A percentile compares a stretch with the other conserved stretches of the same genome.
phyloP scores from a whole-genome alignment of 495 filamentous ascomycete species.

The Beverwykella pulmonaria region DNA sequence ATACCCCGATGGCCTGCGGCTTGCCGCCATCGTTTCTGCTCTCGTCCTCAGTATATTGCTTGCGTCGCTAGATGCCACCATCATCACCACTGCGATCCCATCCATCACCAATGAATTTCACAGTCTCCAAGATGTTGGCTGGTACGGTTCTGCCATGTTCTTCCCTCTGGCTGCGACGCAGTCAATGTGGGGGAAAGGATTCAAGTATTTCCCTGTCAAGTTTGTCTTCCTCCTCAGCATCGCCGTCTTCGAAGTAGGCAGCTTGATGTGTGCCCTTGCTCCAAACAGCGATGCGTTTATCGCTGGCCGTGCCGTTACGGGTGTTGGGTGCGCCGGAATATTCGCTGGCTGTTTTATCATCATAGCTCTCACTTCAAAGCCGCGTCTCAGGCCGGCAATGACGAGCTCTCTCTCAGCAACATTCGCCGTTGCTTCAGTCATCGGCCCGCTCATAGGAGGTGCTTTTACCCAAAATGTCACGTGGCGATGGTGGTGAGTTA shows the following conservation, averaged over 20 bases:
- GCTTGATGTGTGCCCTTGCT: slow-evolving; percentile 36
- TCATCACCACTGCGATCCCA: slow-evolving; percentile 37
- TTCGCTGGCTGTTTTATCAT: too few species aligned
- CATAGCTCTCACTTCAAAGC: too few species aligned
- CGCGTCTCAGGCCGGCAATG: not conserved
- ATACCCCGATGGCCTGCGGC: slow-evolving; percentile 1
- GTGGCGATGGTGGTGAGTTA: too few species aligned
- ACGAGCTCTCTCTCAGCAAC: slow-evolving; percentile 14
- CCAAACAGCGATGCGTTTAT: too few species aligned
- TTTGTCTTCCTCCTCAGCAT: slow-evolving; percentile 36
- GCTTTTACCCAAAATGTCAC: slow-evolving; percentile 16
- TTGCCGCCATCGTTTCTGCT: not conserved
- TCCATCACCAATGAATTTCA: slow-evolving; percentile 38
- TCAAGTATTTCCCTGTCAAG: slow-evolving; percentile 41
- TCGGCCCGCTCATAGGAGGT: slow-evolving; percentile 12
- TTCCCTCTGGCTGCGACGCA: slow-evolving; percentile 39
- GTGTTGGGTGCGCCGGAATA: too few species aligned
- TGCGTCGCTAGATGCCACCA: slow-evolving; percentile 17
- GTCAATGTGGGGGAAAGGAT: slow-evolving; percentile 39
- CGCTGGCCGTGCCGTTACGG: too few species aligned
- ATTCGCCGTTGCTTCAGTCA: slow-evolving; percentile 12
- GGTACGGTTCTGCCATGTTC: slow-evolving; percentile 42
- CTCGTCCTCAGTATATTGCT: slow-evolving; percentile 9
- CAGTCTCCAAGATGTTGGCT: slow-evolving; percentile 35
- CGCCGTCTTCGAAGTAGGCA: slow-evolving; percentile 41